Evolutionary conservation across 1,139 yeast species (phyloP).

Genomic region (Yamadazyma mexicana): DNA sequence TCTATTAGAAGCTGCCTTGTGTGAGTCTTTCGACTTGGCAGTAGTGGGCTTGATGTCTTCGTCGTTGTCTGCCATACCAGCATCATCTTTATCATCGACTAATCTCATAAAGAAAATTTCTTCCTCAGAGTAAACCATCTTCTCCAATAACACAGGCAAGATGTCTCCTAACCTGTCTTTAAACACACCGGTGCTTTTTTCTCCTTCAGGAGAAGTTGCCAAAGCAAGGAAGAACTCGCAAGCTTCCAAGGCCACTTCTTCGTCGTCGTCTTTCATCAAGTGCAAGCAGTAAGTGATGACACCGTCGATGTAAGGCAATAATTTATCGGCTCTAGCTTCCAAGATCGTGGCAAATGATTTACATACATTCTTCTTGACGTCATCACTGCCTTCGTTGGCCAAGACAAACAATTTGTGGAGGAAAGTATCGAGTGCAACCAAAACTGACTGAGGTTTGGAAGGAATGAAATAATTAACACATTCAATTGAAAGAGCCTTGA

Average conservation of each 20-base stretch:
- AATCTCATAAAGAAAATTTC: slow-evolving; percentile 71
- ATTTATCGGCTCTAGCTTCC: slow-evolving; percentile 78
- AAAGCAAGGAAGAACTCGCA: slow-evolving; percentile 86
- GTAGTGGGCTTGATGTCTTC: slow-evolving; percentile 84
- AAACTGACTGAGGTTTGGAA: slow-evolving; percentile 62
- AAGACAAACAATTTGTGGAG: slow-evolving; percentile 63
- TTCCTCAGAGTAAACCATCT: slow-evolving; percentile 88
- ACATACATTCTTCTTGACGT: slow-evolving; percentile 75
- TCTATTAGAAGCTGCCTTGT: slow-evolving; percentile 31
- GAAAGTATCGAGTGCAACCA: slow-evolving; percentile 65
- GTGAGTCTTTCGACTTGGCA: slow-evolving; percentile 70
- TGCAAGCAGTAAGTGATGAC: slow-evolving; percentile 83
- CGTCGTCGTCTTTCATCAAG: slow-evolving; percentile 63
- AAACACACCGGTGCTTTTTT: slow-evolving; percentile 50
- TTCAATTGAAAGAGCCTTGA: slow-evolving; percentile 64
- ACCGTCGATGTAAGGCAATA: slow-evolving; percentile 79
- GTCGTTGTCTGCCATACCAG: slow-evolving; percentile 68
- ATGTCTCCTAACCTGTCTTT: slow-evolving; percentile 59
- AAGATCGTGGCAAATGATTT: slow-evolving; percentile 72
- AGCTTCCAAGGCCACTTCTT: slow-evolving; percentile 83
- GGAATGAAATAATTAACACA: slow-evolving; percentile 80
- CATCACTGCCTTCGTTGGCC: slow-evolving; percentile 57
- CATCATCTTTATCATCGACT: slow-evolving; percentile 71
- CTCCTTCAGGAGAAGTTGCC: slow-evolving; percentile 54
- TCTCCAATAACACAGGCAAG: slow-evolving; percentile 71